Evolutionary conservation across 805 yeast genomes (phyloP), one percentile per base, ranked within the genome.

Genomic region (Spathaspora sp.): DNA sequence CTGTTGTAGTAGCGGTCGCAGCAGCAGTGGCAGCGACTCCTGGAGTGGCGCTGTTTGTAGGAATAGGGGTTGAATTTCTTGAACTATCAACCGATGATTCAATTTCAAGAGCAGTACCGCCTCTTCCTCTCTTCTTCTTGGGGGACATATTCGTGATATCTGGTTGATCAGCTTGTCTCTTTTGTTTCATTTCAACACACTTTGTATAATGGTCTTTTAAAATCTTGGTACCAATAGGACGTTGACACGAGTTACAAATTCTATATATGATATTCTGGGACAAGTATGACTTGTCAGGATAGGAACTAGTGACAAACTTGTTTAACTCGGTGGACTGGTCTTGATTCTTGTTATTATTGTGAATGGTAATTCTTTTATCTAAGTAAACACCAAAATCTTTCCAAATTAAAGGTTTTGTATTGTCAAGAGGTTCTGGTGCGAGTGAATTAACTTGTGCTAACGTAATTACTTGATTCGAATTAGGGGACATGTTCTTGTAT

Each of bases 321-420:
- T 43, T 59, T 55, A 38, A 60, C 55, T 16, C 38, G 4, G 29
- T 50, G 12, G 45, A 44, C 9, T 16, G 18, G 11, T 44, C 48
- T 17, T 45, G n/a, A 20, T 16, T 45, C 18, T 35, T 45, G 32
- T 16, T 44, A 12, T 18, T 47, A 1, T 31, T 49, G 3, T 19
- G 19, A 46, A 60, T 57, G 42, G 65, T 65, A 44, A 73, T 55
- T 49, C 70, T 70, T 54, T 69, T 72, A 54, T 73, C 79, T 47
- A 74, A 60, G 52, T 69, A 74, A 10, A 65, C 70, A 10, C 79
- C 79, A 50, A 74, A 67, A 43, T 74, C 79, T 58, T 73, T 74
- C 79, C 79, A 74, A 52, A 70, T 65, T 29, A 70, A 66, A 9
- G 68, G 63, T 50, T 67, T 65, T 42, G 59, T 60, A 49, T 47